These are phyloP conservation scores for Saccharomycopsis fodiens DNA, from an alignment of 805 yeast genomes.

Conservation along the genomic window DNA sequence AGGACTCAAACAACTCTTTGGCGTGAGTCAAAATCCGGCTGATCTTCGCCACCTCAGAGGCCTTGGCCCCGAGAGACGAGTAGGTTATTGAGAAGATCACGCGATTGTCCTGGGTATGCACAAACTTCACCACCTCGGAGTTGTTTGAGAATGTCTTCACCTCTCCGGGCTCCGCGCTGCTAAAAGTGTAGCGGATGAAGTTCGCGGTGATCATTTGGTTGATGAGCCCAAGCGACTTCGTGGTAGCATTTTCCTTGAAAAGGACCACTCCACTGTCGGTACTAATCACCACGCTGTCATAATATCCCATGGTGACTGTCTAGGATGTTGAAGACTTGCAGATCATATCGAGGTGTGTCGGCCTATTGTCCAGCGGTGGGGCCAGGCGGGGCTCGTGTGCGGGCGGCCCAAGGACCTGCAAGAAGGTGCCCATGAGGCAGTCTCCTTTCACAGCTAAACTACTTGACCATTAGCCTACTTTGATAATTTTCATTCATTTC, in stretches of 20 bases:
- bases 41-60: constrained; percentile 9
- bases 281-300: constrained; percentile 12
- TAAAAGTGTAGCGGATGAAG: constrained; percentile 9
- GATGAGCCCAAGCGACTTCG: constrained; percentile 6
- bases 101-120: constrained; percentile 5
- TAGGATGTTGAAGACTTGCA: too few relatives aligned
- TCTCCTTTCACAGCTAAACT: too few relatives aligned
- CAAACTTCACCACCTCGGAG: constrained; percentile 15
- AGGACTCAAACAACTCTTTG: constrained; percentile 24
- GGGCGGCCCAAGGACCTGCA: too few relatives aligned
- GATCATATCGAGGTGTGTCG: too few relatives aligned
- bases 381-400: too few relatives aligned
- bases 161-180: not conserved
- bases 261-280: constrained; percentile 19
- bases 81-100: constrained; percentile 11
- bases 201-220: constrained; percentile 14
- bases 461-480: too few relatives aligned
- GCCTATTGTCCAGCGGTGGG: too few relatives aligned
- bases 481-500: too few relatives aligned
- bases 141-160: constrained; percentile 12
- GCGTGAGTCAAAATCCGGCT: constrained; percentile 9
- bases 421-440: too few relatives aligned
- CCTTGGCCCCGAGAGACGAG: constrained; percentile 6
- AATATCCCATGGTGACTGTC: not conserved
- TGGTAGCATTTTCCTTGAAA: constrained; percentile 6